Percentiles rank a stretch among this genome's conserved stretches.
Conservation (phyloP, 2,329 filamentous ascomycete species). For the Microcera coccophila region DNA sequence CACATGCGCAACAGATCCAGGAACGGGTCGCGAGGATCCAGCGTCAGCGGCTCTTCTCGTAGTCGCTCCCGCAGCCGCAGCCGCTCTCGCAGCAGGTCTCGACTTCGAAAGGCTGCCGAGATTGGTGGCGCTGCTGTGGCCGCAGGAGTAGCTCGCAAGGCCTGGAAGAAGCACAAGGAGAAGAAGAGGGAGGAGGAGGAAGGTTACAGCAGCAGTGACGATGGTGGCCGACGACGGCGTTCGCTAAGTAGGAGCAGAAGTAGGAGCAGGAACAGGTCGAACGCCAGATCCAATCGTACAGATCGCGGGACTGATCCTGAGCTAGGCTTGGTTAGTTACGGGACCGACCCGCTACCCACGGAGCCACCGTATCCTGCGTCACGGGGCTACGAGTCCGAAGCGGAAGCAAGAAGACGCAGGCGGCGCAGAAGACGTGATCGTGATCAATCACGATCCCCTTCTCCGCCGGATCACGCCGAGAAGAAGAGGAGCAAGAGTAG, state of each 20-base stretch:
- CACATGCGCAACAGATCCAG: constrained; percentile 54
- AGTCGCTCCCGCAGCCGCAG: constrained; percentile 20
- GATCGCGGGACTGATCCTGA: constrained; percentile 59
- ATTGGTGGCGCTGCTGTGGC: constrained; percentile 58
- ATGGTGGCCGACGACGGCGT: constrained; percentile 34
- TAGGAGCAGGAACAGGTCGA: constrained; percentile 48
- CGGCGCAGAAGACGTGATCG: constrained; percentile 37
- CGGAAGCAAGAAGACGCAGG: constrained; percentile 40
- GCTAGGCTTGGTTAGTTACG: constrained; percentile 67
- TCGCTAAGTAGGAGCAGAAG: constrained; percentile 33
- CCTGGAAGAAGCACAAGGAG: constrained; percentile 58
- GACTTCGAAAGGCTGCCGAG: constrained; percentile 53
- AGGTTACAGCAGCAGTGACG: constrained; percentile 29
- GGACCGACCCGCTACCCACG: constrained; percentile 52
- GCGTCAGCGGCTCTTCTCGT: constrained; percentile 17
- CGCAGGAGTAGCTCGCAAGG: constrained; percentile 57
- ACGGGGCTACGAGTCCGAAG: constrained; percentile 47
- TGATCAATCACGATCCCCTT: constrained; percentile 31
- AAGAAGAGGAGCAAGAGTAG: constrained; percentile 52
- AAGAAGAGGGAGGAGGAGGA: constrained; percentile 51
- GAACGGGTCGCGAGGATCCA: constrained; percentile 21
- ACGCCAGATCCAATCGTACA: constrained; percentile 47
- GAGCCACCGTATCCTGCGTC: constrained; percentile 34
- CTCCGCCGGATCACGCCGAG: constrained; percentile 30
- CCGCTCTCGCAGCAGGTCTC: constrained; percentile 44